These are phyloP conservation scores for Hibiscus syriacus DNA, from an alignment of 345 rosid genomes.

Conservation along the genomic window DNA sequence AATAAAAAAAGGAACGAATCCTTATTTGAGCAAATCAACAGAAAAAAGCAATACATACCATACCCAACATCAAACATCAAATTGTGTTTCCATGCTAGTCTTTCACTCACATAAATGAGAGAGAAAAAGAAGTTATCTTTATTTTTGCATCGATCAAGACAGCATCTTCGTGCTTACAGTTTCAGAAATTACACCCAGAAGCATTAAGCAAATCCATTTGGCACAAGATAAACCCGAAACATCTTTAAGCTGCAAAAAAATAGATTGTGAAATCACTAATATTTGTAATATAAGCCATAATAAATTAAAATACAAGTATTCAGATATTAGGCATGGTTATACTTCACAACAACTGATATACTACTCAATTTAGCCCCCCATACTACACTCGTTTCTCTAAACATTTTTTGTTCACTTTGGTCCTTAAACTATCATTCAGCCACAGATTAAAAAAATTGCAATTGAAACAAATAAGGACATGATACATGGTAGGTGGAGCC, in stretches of 20 bases:
- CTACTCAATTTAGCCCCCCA: too few relatives aligned
- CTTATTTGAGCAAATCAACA: background rate
- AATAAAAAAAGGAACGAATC: background rate
- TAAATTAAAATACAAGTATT: background rate
- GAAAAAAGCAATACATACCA: background rate
- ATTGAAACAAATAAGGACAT: too few relatives aligned
- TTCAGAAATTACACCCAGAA: conserved; percentile 6
- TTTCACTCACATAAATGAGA: background rate
- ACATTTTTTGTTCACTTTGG: too few relatives aligned
- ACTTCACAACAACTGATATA: background rate
- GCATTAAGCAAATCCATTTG: background rate
- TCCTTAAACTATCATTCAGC: too few relatives aligned
- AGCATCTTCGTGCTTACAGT: background rate
- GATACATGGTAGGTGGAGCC: too few relatives aligned
- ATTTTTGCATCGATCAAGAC: conserved; percentile 7
- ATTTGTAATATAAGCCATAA: background rate
- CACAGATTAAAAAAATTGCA: too few relatives aligned
- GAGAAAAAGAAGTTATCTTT: background rate
- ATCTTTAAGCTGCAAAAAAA: conserved; percentile 1
- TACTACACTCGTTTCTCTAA: too few relatives aligned
- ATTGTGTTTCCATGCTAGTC: background rate
- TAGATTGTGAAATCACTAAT: background rate
- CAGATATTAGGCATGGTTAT: background rate
- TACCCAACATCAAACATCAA: background rate
- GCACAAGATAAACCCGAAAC: background rate